phyloP scores from a whole-genome alignment of 768 basidiomycete species.

The Trametes maxima region DNA sequence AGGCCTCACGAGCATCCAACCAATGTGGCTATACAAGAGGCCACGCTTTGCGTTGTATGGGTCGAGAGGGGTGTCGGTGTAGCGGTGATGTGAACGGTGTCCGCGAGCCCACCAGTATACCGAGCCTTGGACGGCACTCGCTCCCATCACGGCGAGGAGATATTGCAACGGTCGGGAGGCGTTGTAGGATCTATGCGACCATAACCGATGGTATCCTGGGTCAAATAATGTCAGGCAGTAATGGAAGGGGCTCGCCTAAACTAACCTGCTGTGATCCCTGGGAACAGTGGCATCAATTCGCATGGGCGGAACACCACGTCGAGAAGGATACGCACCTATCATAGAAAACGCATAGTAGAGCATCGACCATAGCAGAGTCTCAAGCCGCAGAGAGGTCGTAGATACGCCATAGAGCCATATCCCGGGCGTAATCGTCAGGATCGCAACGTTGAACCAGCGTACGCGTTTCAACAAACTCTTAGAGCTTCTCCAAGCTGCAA shows the following conservation, averaged over 20 bases:
- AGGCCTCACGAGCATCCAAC: conserved; percentile 58
- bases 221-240: background rate
- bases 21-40: conserved; percentile 50
- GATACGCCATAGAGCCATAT: conserved; percentile 69
- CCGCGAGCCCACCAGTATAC: conserved; percentile 59
- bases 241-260: conserved; percentile 35
- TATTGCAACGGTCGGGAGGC: conserved; percentile 50
- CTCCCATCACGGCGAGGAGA: conserved; percentile 46
- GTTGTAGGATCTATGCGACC: conserved; percentile 59
- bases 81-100: conserved; percentile 55
- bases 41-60: conserved; percentile 58
- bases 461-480: conserved; percentile 30
- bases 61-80: conserved; percentile 59
- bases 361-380: conserved; percentile 63
- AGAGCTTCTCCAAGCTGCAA: background rate
- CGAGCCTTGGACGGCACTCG: conserved; percentile 56
- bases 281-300: background rate
- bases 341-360: conserved; percentile 62
- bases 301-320: background rate
- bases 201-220: conserved; percentile 55
- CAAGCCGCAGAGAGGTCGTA: conserved; percentile 46
- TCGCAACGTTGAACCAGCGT: conserved; percentile 72
- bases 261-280: conserved; percentile 47
- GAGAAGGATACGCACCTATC: conserved; percentile 11
- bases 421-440: conserved; percentile 71